phyloP scores from a whole-genome alignment of 495 filamentous ascomycete species.

The Talaromyces ruber region DNA sequence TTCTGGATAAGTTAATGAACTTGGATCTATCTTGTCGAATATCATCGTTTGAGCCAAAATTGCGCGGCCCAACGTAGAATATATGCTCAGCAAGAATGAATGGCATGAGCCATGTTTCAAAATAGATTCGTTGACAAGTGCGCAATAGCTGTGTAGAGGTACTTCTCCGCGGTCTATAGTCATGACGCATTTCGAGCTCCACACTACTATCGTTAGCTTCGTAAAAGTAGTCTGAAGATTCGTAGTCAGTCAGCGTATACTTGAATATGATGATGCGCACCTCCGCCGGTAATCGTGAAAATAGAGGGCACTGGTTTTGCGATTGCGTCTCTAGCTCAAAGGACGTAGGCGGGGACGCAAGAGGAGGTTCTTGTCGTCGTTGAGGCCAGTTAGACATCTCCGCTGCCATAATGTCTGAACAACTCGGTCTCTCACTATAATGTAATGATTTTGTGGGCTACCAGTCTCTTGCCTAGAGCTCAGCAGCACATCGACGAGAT shows the following conservation, averaged over 20 bases:
- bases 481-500: background rate
- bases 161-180: conserved; percentile 10
- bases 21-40: background rate
- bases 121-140: conserved; percentile 14
- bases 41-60: background rate
- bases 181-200: background rate
- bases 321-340: background rate
- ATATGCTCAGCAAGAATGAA: conserved; percentile 15
- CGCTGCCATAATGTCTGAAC: background rate
- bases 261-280: conserved; percentile 19
- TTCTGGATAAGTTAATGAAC: background rate
- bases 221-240: conserved; percentile 7
- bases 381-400: background rate
- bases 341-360: background rate
- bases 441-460: background rate
- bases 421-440: background rate
- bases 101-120: conserved; percentile 21
- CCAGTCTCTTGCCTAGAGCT: background rate
- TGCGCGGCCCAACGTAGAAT: conserved; percentile 9
- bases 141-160: conserved; percentile 13
- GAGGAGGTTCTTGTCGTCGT: background rate
- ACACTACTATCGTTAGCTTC: background rate
- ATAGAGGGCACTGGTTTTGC: background rate
- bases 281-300: conserved; percentile 13
- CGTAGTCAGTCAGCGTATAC: conserved; percentile 13